These are phyloP conservation scores for Udeniomyces megalosporus DNA, from an alignment of 768 basidiomycete species.

Conservation along the genomic window DNA sequence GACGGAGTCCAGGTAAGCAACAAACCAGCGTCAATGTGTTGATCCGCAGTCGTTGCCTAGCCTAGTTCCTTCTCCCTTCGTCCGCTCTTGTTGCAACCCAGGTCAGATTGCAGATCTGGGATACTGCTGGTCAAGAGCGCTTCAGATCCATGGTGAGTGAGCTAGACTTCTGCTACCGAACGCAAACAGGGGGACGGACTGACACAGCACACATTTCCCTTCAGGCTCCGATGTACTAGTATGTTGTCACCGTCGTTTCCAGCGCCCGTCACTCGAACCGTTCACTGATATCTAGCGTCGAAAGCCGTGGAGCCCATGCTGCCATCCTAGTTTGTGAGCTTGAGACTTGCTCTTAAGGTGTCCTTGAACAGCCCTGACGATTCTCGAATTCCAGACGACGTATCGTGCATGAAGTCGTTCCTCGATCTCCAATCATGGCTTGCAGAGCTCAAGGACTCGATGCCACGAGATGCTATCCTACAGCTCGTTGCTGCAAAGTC, in stretches of 20 bases:
- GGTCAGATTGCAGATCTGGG: constrained; percentile 24
- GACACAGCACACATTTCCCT: too few relatives aligned
- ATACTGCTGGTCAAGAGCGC: constrained; percentile 28
- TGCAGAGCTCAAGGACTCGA: constrained; percentile 35
- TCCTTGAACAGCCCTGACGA: not conserved
- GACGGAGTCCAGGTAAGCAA: too few relatives aligned
- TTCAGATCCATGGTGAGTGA: constrained; percentile 58
- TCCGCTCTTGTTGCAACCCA: too few relatives aligned
- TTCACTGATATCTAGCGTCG: not conserved
- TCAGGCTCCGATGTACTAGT: too few relatives aligned
- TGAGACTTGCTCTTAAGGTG: not conserved
- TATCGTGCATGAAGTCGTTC: constrained; percentile 74
- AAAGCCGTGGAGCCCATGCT: constrained; percentile 38
- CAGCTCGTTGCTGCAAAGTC: constrained; percentile 83
- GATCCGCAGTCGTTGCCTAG: too few relatives aligned
- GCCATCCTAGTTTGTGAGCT: constrained; percentile 56
- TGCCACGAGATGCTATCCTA: constrained; percentile 54
- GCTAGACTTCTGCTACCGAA: not conserved
- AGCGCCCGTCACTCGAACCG: not conserved
- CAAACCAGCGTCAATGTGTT: too few relatives aligned
- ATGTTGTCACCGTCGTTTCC: too few relatives aligned
- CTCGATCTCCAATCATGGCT: constrained; percentile 80
- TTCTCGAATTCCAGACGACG: constrained; percentile 43
- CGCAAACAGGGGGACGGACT: too few relatives aligned
- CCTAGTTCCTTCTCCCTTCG: too few relatives aligned